Conservation (phyloP, 345 rosid genomes). For the Citrus medica region DNA sequence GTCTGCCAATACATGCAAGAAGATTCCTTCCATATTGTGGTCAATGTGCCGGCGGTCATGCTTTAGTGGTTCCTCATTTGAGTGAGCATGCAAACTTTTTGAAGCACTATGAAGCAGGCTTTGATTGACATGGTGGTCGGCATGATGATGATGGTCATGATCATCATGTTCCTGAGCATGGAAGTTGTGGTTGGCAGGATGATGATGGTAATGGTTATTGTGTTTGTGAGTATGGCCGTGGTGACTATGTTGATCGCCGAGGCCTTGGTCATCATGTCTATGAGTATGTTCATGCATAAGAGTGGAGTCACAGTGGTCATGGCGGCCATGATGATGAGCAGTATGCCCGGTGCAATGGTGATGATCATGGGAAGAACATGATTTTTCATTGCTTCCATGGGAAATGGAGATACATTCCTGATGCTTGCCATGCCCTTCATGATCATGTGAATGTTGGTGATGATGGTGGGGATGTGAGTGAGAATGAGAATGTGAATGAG, state of each 20-base stretch:
- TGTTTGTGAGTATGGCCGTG: constrained; percentile 7
- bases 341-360: constrained; percentile 21
- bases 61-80: constrained; percentile 19
- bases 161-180: constrained; percentile 7
- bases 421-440: constrained; percentile 32
- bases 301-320: constrained; percentile 6
- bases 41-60: constrained; percentile 67
- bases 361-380: constrained; percentile 25
- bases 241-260: constrained; percentile 3
- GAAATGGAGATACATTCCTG: constrained; percentile 36
- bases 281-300: constrained; percentile 14
- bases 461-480: constrained; percentile 37
- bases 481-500: constrained; percentile 58
- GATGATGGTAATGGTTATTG: constrained; percentile 23
- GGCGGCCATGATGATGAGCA: constrained; percentile 13
- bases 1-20: constrained; percentile 91
- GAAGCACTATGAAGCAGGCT: neutral
- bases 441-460: constrained; percentile 32
- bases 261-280: constrained; percentile 19
- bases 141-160: constrained; percentile 13
- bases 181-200: constrained; percentile 13
- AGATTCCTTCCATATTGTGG: constrained; percentile 99
- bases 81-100: neutral
- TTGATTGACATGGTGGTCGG: constrained; percentile 5
- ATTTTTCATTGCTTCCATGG: constrained; percentile 30